A percentile compares a stretch with the other conserved stretches of the same genome.
These are phyloP conservation scores for Hyphodiscus sp. DNA, from an alignment of 2,329 filamentous ascomycete species.

Conservation along the genomic window DNA sequence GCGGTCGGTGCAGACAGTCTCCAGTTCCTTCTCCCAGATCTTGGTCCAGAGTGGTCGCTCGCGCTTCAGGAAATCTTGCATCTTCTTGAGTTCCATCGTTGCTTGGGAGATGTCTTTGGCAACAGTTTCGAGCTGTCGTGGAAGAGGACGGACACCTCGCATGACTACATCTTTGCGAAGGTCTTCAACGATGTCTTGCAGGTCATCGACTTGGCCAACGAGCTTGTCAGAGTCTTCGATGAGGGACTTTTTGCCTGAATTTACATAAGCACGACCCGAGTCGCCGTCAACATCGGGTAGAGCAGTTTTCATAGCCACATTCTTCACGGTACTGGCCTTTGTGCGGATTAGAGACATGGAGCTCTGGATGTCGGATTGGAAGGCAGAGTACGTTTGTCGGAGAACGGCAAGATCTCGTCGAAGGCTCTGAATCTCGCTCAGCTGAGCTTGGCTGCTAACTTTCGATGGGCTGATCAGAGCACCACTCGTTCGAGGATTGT, in stretches of 20 bases:
- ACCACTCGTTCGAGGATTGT: constrained; percentile 19
- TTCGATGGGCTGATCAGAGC: constrained; percentile 26
- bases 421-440: constrained; percentile 73
- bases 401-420: constrained; percentile 85
- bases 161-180: constrained; percentile 93
- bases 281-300: constrained; percentile 69
- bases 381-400: constrained; percentile 87
- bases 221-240: constrained; percentile 83
- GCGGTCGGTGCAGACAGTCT: constrained; percentile 91
- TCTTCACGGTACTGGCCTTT: constrained; percentile 78
- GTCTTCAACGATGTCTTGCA: constrained; percentile 96
- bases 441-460: constrained; percentile 45
- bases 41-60: constrained; percentile 98
- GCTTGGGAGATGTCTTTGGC: constrained; percentile 80
- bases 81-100: constrained; percentile 81
- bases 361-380: constrained; percentile 79
- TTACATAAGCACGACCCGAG: constrained; percentile 79
- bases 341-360: constrained; percentile 79
- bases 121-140: constrained; percentile 81
- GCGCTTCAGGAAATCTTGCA: constrained; percentile 83
- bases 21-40: constrained; percentile 97
- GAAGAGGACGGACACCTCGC: constrained; percentile 84
- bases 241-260: constrained; percentile 78
- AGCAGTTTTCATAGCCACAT: constrained; percentile 61
- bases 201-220: constrained; percentile 86